phyloP scores from a whole-genome alignment of 2,329 filamentous ascomycete species.

The Penicillium sp. region DNA sequence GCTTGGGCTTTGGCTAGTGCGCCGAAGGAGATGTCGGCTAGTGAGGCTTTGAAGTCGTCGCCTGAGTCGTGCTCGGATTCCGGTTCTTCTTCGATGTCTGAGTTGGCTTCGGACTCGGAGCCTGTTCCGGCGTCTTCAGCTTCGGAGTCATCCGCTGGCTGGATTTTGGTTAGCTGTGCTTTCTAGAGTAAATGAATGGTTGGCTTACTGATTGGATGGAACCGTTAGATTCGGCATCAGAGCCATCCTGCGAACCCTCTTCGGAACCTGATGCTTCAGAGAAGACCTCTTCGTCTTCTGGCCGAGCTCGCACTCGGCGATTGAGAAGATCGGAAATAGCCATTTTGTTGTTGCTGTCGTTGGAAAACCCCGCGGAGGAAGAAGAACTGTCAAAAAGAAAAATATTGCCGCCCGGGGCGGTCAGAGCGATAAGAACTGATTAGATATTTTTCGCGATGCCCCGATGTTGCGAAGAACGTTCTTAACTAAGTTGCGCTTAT shows the following conservation, averaged over 20 bases:
- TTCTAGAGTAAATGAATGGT: not conserved
- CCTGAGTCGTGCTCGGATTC: slow-evolving; percentile 33
- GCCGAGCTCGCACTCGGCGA: slow-evolving; percentile 43
- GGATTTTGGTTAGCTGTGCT: not conserved
- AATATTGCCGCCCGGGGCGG: slow-evolving; percentile 32
- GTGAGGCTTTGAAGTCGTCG: slow-evolving; percentile 37
- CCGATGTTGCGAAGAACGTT: not conserved
- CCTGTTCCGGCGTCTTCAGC: slow-evolving; percentile 24
- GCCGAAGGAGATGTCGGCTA: slow-evolving; percentile 76
- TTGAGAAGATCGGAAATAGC: slow-evolving; percentile 41
- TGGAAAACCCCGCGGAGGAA: slow-evolving; percentile 11
- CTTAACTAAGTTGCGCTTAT: not conserved
- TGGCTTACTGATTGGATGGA: slow-evolving; percentile 20
- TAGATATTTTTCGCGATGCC: slow-evolving; percentile 21
- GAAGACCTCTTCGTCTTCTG: slow-evolving; percentile 43
- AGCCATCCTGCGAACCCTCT: slow-evolving; percentile 21
- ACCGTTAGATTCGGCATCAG: slow-evolving; percentile 18
- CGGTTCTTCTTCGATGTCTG: slow-evolving; percentile 31
- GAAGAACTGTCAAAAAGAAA: slow-evolving; percentile 20
- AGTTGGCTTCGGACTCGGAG: slow-evolving; percentile 41
- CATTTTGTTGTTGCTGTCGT: slow-evolving; percentile 27
- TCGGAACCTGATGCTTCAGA: slow-evolving; percentile 31
- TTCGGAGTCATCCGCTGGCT: slow-evolving; percentile 8
- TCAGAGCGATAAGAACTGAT: slow-evolving; percentile 22
- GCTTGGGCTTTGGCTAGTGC: slow-evolving; percentile 85